Conservation (phyloP, 2,329 filamentous ascomycete genomes). For the Dactylellina sp. region DNA sequence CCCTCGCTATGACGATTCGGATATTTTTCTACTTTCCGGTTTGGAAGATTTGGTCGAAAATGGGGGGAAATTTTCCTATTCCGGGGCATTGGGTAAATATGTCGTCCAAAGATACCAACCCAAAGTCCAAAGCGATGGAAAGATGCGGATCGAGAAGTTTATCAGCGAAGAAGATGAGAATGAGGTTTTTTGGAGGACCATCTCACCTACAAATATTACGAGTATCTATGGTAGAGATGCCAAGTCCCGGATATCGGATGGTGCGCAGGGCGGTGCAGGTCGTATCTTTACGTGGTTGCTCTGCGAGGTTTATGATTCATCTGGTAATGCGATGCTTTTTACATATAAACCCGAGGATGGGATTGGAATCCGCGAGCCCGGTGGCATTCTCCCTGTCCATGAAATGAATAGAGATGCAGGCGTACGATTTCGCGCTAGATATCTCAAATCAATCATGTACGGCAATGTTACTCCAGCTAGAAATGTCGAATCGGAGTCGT, state of each 20-base stretch:
- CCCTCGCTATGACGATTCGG: conserved; percentile 57
- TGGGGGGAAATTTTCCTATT: no score
- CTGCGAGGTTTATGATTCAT: conserved; percentile 44
- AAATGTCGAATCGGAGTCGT: no score
- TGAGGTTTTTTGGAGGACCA: conserved; percentile 57
- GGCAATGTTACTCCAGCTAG: conserved; percentile 50
- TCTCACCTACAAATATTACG: conserved; percentile 53
- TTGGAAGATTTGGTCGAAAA: conserved; percentile 60
- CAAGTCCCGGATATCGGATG: conserved; percentile 30
- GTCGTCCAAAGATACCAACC: conserved; percentile 57
- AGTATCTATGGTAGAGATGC: conserved; percentile 38
- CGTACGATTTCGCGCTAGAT: no score
- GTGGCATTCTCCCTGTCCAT: not conserved
- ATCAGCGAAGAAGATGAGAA: conserved; percentile 6
- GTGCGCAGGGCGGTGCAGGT: not conserved
- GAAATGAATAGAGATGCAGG: conserved; percentile 2
- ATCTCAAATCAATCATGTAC: conserved; percentile 58
- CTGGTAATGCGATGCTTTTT: conserved; percentile 58
- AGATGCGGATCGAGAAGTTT: conserved; percentile 59
- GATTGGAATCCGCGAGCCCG: conserved; percentile 9
- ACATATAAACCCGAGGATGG: conserved; percentile 59
- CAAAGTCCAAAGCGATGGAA: conserved; percentile 54
- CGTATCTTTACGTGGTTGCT: conserved; percentile 59
- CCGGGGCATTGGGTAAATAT: no score
- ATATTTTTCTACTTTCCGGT: conserved; percentile 58